Base-by-base conservation (phyloP, 2,329 filamentous ascomycete genomes). In the Colletotrichum musae region DNA sequence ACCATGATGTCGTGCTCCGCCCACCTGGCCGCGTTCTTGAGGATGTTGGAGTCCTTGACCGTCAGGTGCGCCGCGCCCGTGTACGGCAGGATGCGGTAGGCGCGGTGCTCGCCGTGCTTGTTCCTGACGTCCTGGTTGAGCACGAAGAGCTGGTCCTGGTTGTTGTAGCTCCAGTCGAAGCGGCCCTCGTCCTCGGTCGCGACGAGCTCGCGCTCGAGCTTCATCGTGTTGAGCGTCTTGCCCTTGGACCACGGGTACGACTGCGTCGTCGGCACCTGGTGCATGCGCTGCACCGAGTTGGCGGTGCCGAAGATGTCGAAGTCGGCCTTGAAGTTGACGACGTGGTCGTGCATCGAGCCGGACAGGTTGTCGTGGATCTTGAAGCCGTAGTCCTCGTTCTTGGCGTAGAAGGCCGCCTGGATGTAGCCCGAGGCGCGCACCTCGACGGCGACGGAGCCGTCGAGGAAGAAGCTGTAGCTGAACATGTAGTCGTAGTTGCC, bases 401-500 rank as follows among this genome's bases (percentile, higher is more conserved):
- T 74, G 2, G 79, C 79, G 58, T 80, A 85, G 74, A 81, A 86
- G 0, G 85, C 83, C 0, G 80, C 80, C 73, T 86, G 84, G 65
- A 89, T 88, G 72, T 87, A 89, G 0, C 89, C 86, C 0, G 82
- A 84, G 1, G 87, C 85, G 10, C 85, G 78, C 0, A 87, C 83
- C 58, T 87, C 84, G 45, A 88, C 82, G 12, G 83, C 78, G 6
- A 89, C 82, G 5, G 81, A 83, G 4, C 87, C 87, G 69, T 89
- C 87, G 9, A 85, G 71, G 72, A 81, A 82, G 75, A 89, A 88
- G 9, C 78, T 76, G 71, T 87, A 88, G 47, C 80, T 80, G 59
- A 87, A 83, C n/a, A 81, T 81, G 72, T 83, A 82, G 70, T 88
- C 86, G 73, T 89, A 88, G 75, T 88, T 89, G 1, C 85, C 86